Evolutionary conservation across 202 grass and related monocot species (phyloP).

Genomic region (Dendrocalamus latiflorus): DNA sequence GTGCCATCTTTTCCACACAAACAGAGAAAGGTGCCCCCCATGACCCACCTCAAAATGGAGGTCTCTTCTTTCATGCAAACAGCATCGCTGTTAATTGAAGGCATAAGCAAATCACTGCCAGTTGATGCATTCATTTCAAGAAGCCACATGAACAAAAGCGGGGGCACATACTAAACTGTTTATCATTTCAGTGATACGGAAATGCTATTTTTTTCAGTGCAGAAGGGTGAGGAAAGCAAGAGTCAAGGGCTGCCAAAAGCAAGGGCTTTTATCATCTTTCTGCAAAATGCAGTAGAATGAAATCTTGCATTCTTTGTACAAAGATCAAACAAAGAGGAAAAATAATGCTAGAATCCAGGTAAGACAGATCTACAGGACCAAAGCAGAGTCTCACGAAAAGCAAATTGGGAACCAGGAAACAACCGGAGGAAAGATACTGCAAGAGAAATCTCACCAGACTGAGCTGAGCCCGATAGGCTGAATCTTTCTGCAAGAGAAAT

Average conservation of each 20-base stretch:
- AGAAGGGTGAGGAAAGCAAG: constrained; percentile 12
- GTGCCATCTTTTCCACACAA: background rate
- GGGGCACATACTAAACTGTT: background rate
- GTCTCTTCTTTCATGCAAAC: background rate
- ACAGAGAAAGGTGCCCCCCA: background rate
- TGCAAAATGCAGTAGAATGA: constrained; percentile 14
- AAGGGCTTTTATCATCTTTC: constrained; percentile 17
- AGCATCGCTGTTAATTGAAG: background rate
- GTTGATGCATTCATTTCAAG: constrained; percentile 3
- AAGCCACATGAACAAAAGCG: background rate
- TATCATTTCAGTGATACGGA: background rate
- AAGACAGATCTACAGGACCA: constrained; percentile 20
- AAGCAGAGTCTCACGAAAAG: background rate
- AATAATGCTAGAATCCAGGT: background rate
- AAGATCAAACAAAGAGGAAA: background rate
- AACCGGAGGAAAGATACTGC: background rate
- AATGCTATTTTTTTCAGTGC: background rate
- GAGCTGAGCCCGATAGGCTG: background rate
- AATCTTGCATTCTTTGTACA: background rate
- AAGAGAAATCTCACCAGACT: constrained; percentile 25
- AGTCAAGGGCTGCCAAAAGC: constrained; percentile 15
- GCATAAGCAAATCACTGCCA: background rate
- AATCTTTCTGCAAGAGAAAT: background rate
- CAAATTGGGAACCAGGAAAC: background rate
- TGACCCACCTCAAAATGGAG: background rate